Evolutionary conservation across 2,329 filamentous ascomycete species (phyloP), one percentile per base, ranked within the genome.

Genomic region (Truncatella angustata): DNA sequence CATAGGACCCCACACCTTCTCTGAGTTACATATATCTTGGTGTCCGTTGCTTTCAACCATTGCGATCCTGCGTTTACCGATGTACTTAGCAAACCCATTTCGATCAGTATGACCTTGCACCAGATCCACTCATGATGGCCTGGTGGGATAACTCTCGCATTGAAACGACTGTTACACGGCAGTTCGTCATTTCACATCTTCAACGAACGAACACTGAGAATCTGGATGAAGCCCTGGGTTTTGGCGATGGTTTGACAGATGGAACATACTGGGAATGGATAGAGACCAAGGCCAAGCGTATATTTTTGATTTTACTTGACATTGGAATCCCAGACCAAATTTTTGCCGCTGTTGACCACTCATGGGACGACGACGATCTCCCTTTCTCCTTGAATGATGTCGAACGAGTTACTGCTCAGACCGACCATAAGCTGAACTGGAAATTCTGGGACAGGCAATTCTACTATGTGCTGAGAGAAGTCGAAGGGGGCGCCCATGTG

Each of bases 201-300:
- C 74, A 80, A 44, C 79, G 82, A 36, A 77, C 83, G 55, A 86
- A 88, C 67, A 75, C 83, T 58, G 74, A 79, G 51, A 80, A 34
- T 50, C 72, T 92, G 43, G 79, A 87, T 61, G 73, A 74, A 36
- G 82, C 82, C 7, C 73, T 90, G 43, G 80, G 75, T 11, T 90
- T 90, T 66, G 87, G 87, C 26, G 84, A 85, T 60, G 82, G 82
- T 51, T 68, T 82, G 52, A 90, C 87, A 4, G 84, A 90, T 66
- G 81, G 86, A 56, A 90, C 87, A 1, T 91, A 91, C 65, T 85
- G 87, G 74, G 87, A 91, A 64, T 90, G 87, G 85, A 90, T 91
- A 52, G 72, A 87, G 43, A 73, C 81, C 51, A 86, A 85, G 60
- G 85, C 86, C 5, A 85, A 84, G 62, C 78, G 84, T 43, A 74